Evolutionary conservation across 495 filamentous ascomycete genomes (phyloP).

Genomic region (Wilcoxina mikolae): DNA sequence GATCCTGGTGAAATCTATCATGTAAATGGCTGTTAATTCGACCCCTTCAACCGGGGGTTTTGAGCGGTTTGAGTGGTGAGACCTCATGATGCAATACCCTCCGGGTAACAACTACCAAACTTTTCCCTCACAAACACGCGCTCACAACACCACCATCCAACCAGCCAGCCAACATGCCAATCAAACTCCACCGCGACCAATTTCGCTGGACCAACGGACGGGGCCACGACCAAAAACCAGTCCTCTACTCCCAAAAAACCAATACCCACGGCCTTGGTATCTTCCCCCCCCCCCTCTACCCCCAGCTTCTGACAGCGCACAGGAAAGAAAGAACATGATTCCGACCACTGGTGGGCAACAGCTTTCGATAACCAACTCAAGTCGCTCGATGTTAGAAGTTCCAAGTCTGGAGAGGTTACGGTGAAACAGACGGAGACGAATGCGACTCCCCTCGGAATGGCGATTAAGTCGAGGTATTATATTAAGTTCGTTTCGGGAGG

Average conservation of each 20-base stretch:
- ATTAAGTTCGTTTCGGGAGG: constrained; percentile 25
- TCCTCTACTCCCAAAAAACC: constrained; percentile 26
- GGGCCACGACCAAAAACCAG: constrained; percentile 25
- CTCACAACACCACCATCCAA: too few species aligned
- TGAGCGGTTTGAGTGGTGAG: too few species aligned
- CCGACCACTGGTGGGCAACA: constrained; percentile 27
- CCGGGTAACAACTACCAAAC: neutral
- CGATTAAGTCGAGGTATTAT: constrained; percentile 17
- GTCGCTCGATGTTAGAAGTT: constrained; percentile 21
- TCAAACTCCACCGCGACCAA: constrained; percentile 23
- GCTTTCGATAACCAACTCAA: constrained; percentile 28
- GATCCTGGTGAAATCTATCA: too few species aligned
- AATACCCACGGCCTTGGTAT: constrained; percentile 23
- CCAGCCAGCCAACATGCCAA: constrained; percentile 17
- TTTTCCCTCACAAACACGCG: neutral
- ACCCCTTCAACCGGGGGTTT: too few species aligned
- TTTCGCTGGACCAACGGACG: constrained; percentile 28
- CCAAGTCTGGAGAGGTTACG: constrained; percentile 17
- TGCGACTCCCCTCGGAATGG: constrained; percentile 19
- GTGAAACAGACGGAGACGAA: constrained; percentile 21
- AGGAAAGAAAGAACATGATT: constrained; percentile 25
- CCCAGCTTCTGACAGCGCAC: neutral
- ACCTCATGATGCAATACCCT: too few species aligned
- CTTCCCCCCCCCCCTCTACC: neutral
- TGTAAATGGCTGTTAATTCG: too few species aligned